Evolutionary conservation across 2,329 filamentous ascomycete species (phyloP).

Genomic region (Pestalotiopsis sp.): DNA sequence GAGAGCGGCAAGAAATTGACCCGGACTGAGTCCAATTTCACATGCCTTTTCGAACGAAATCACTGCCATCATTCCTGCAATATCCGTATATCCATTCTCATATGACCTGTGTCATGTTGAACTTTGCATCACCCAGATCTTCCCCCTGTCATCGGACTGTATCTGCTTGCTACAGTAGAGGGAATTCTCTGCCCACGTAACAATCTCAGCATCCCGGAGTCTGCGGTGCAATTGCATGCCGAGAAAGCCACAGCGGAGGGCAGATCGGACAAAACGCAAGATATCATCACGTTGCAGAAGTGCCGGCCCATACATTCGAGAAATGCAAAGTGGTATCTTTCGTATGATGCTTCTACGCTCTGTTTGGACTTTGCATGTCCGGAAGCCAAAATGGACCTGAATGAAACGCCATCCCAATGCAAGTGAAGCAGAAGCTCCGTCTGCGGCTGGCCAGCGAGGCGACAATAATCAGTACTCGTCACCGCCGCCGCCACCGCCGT

Average conservation of each 20-base stretch:
- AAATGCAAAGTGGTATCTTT: conserved; percentile 6
- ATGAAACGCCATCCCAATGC: conserved; percentile 16
- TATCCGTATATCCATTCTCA: neutral
- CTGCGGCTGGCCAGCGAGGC: neutral
- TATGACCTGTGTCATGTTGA: neutral
- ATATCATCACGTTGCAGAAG: neutral
- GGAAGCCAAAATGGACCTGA: neutral
- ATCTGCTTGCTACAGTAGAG: neutral
- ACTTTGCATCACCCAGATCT: neutral
- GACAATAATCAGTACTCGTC: conserved; percentile 22
- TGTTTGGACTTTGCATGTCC: neutral
- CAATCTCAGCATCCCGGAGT: neutral
- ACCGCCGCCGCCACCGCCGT: conserved; percentile 47
- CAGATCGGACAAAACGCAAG: neutral
- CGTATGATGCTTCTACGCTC: conserved; percentile 2
- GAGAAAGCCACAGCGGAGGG: neutral
- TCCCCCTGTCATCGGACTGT: neutral
- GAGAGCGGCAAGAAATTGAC: neutral
- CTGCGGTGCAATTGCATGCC: neutral
- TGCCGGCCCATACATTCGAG: neutral
- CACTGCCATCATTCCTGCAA: neutral
- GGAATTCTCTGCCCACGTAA: neutral
- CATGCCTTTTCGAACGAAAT: neutral
- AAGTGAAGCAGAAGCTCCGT: neutral
- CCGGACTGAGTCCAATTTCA: neutral